phyloP scores from a whole-genome alignment of 306 rosid species.

The barrel medic (Medicago truncatula) region DNA sequence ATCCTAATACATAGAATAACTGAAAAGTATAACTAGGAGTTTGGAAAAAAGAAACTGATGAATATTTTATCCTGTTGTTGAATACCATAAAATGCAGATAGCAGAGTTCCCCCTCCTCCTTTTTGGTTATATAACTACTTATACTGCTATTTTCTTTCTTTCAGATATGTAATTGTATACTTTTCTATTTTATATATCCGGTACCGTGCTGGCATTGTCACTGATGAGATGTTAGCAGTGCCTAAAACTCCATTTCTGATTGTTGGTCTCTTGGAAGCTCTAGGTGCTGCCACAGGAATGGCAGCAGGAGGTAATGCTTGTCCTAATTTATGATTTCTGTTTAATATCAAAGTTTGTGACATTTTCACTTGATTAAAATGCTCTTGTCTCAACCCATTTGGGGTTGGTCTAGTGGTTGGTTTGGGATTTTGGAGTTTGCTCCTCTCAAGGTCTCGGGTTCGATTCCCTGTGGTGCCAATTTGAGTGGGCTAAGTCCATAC shows the following conservation, averaged over 20 bases:
- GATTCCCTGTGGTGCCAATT: too few species aligned
- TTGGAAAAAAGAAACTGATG: not conserved
- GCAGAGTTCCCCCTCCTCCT: not conserved
- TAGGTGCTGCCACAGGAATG: constrained; percentile 97
- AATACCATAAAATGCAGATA: constrained; percentile 15
- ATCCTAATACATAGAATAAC: not conserved
- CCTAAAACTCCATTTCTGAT: constrained; percentile 81
- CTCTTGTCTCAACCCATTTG: not conserved
- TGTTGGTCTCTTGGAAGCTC: constrained; percentile 93
- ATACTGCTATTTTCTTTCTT: constrained; percentile 38
- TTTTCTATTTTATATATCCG: constrained; percentile 76
- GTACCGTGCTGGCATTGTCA: constrained; percentile 74
- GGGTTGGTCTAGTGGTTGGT: too few species aligned
- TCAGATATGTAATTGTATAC: constrained; percentile 86
- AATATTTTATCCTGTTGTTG: not conserved
- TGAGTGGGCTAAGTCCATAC: too few species aligned
- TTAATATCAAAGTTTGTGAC: constrained; percentile 15
- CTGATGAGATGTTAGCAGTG: constrained; percentile 86
- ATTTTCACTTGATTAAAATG: constrained; percentile 9
- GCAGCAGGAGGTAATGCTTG: constrained; percentile 79
- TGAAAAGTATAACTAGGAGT: not conserved
- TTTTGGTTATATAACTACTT: constrained; percentile 24
- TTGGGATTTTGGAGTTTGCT: too few species aligned
- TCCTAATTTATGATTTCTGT: constrained; percentile 32
- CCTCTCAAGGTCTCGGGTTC: too few species aligned